Percentiles rank a stretch among this genome's conserved stretches.
These are phyloP conservation scores for Alternaria ethzedia DNA, from an alignment of 2,329 filamentous ascomycete genomes.

Conservation along the genomic window DNA sequence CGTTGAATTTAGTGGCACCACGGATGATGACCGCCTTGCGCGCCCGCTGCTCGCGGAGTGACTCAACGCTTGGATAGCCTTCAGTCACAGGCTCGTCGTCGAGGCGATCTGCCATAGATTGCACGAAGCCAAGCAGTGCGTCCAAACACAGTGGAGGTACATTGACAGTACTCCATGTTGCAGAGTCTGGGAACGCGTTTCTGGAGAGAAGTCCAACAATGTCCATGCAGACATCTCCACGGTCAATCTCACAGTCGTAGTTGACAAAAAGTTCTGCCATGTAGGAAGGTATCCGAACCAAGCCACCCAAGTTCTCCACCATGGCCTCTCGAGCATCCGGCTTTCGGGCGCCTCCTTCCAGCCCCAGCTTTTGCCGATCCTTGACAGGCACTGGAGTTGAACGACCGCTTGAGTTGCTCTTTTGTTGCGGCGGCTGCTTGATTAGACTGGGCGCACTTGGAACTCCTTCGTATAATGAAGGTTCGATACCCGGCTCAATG, in stretches of 20 bases:
- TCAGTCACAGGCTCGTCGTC: conserved; percentile 70
- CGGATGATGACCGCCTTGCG: conserved; percentile 89
- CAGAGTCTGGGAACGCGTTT: conserved; percentile 95
- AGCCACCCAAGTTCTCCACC: conserved; percentile 93
- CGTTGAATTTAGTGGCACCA: conserved; percentile 91
- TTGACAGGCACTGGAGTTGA: conserved; percentile 90
- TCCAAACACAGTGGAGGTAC: conserved; percentile 95
- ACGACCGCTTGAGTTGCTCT: conserved; percentile 69
- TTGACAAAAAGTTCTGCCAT: conserved; percentile 97
- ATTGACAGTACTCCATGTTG: conserved; percentile 98
- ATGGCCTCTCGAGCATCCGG: conserved; percentile 97
- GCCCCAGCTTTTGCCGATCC: conserved; percentile 87
- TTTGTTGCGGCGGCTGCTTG: conserved; percentile 76
- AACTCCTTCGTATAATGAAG: conserved; percentile 88
- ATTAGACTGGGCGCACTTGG: conserved; percentile 88
- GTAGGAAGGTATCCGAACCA: conserved; percentile 91
- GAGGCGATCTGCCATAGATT: conserved; percentile 87
- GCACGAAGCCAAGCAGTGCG: conserved; percentile 86
- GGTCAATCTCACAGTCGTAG: conserved; percentile 94
- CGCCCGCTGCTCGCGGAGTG: conserved; percentile 73
- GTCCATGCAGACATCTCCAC: conserved; percentile 91
- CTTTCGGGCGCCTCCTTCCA: conserved; percentile 90
- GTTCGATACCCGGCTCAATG: conserved; percentile 86
- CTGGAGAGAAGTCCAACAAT: conserved; percentile 90
- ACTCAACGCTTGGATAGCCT: conserved; percentile 69